Conservation (phyloP, 108 stramenopile species). For the Schizochytrium sp. region DNA sequence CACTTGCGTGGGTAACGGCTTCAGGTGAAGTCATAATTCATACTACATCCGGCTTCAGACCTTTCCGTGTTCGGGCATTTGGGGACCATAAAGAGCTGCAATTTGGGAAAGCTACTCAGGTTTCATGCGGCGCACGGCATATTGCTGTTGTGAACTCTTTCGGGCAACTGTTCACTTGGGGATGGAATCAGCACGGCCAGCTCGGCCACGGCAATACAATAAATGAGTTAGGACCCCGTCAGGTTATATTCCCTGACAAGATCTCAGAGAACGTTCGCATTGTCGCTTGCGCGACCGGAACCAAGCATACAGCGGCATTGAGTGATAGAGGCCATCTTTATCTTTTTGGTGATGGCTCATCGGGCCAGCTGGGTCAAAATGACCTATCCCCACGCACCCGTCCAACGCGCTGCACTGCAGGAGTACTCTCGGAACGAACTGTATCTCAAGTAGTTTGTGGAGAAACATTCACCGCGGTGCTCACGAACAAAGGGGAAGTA, state of each 20-base stretch:
- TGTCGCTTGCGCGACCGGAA: not conserved
- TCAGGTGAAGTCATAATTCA: not conserved
- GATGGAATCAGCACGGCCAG: not conserved
- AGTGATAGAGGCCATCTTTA: not conserved
- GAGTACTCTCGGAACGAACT: not conserved
- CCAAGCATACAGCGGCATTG: not conserved
- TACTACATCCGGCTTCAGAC: not conserved
- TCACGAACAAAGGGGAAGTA: not conserved
- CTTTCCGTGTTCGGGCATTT: not conserved
- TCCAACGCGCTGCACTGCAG: not conserved
- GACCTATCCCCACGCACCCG: not conserved
- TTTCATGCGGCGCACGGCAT: not conserved
- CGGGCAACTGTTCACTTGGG: constrained; percentile 22
- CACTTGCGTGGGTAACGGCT: not conserved
- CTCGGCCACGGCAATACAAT: not conserved
- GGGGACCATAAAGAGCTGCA: not conserved
- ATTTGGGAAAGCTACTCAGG: not conserved
- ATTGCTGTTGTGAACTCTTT: not conserved
- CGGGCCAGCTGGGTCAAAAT: not conserved
- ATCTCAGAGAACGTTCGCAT: not conserved
- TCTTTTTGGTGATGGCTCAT: not conserved
- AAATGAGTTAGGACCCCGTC: not conserved
- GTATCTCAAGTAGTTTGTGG: constrained; percentile 4
- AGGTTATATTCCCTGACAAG: not conserved
- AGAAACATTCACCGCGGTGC: not conserved